Evolutionary conservation across 176 grass and related monocot species (phyloP), one percentile per base, ranked within the genome.

Genomic region (Musa itinerans): DNA sequence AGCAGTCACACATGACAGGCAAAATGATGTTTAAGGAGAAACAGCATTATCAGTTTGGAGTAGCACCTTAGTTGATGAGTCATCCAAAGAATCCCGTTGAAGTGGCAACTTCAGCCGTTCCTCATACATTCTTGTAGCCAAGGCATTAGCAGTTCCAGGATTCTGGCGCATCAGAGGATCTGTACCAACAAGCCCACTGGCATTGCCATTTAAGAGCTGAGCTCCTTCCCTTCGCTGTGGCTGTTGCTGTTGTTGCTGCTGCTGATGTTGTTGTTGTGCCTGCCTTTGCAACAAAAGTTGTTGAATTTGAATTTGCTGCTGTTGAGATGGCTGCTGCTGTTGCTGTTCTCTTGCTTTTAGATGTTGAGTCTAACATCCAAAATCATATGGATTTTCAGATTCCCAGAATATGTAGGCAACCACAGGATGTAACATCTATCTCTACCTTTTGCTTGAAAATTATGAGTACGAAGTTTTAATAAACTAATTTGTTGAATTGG

Each of bases 101-200:
- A 57, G 53, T 16, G 72, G 72, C 72, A 74, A 29, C 14, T 85
- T 89, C 65, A 85, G 65, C 48, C 79, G 78, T 68, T 87, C 90
- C 58, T 89, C 90, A 25, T 78, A 81, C 61, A 84, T 69, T 74
- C 89, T 92, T 73, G 74, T 59, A 53, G 90, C 79, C 50, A 89
- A 85, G 59, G 82, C 76, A 85, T 69, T 83, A 82, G 79, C 64
- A 27, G 73, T 51, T 78, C 65, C 16, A 69, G 59, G 73, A 79
- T 85, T 87, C 81, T 83, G 82, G 74, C 52, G 77, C 67, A 62
- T 71, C 77, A 78, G 61, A 65, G 77, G 20, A 81, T 83, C 90
- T 50, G 69, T 49, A 58, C 69, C 17, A 81, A 81, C 74, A 20
- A 72, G 70, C 69, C 77, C 73, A 89, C 86, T 81, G 52, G 76